phyloP scores from a whole-genome alignment of 73 alveolate genomes.

The Paramecium sonneborni region DNA sequence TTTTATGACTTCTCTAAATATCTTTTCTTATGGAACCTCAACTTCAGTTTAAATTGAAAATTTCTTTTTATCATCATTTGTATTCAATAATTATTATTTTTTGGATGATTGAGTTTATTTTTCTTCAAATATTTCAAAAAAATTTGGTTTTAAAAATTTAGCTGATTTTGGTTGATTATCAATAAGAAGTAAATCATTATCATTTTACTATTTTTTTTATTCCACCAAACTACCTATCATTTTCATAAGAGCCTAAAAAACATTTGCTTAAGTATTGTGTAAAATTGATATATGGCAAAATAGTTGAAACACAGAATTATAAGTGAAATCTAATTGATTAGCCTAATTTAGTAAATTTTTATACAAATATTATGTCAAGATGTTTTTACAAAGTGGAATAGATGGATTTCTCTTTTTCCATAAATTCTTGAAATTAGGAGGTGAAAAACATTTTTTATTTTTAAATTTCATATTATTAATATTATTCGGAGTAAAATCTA shows the following conservation, averaged over 20 bases:
- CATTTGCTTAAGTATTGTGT: conserved; percentile 3
- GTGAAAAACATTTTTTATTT: neutral
- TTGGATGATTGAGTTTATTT: neutral
- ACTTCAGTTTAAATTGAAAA: neutral
- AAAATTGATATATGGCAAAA: conserved; percentile 13
- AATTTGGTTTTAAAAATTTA: neutral
- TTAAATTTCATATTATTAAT: neutral
- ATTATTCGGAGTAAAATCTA: neutral
- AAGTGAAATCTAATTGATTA: neutral
- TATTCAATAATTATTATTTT: neutral
- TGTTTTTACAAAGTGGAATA: neutral
- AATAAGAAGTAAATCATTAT: neutral
- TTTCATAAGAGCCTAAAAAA: neutral
- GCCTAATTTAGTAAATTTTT: neutral
- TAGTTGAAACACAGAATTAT: neutral
- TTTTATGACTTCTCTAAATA: neutral
- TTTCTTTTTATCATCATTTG: neutral
- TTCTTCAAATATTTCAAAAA: conserved; percentile 29
- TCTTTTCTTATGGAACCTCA: neutral
- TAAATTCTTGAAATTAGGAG: neutral
- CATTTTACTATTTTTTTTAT: neutral
- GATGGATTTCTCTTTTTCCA: neutral
- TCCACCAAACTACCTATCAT: conserved; percentile 7
- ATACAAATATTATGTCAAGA: neutral
- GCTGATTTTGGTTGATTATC: neutral